Evolutionary conservation across 768 basidiomycete genomes (phyloP).

Genomic region (Ramaria sp.): DNA sequence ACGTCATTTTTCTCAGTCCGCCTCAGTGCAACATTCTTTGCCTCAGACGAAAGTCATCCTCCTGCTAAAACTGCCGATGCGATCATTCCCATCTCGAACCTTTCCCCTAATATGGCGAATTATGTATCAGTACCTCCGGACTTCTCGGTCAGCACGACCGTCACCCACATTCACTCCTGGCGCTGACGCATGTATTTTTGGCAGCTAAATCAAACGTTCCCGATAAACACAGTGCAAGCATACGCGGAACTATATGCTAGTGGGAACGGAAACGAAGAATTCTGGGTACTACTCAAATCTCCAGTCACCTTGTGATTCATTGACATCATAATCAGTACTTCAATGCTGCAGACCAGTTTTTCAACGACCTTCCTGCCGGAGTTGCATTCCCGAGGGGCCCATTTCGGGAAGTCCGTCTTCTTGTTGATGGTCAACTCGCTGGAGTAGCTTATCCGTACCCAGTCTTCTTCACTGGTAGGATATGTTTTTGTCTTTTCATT

Average conservation of each 20-base stretch:
- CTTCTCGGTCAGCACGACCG: constrained; percentile 41
- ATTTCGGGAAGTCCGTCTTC: constrained; percentile 50
- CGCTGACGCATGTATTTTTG: background rate
- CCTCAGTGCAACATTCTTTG: constrained; percentile 62
- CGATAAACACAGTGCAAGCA: constrained; percentile 53
- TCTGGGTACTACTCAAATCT: constrained; percentile 44
- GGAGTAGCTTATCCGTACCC: constrained; percentile 48
- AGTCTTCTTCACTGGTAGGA: constrained; percentile 53
- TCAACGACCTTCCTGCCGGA: constrained; percentile 40
- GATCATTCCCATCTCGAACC: constrained; percentile 61
- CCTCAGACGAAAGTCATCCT: constrained; percentile 43
- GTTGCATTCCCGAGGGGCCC: constrained; percentile 40
- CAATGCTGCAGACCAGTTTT: constrained; percentile 51
- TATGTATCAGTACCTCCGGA: constrained; percentile 67
- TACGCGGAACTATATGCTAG: constrained; percentile 66
- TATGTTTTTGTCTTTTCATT: background rate
- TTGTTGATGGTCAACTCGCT: constrained; percentile 45
- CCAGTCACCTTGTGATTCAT: background rate
- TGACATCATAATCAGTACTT: constrained; percentile 37
- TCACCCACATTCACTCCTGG: background rate
- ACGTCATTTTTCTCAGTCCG: constrained; percentile 31
- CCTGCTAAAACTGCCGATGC: constrained; percentile 48
- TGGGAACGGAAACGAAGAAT: constrained; percentile 57
- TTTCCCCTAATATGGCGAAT: constrained; percentile 51
- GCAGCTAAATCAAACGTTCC: constrained; percentile 58